Percentiles rank a stretch among this genome's conserved stretches.
phyloP scores from a whole-genome alignment of 192 early-diverging fungal species.

The Backusella parvicylindrica region DNA sequence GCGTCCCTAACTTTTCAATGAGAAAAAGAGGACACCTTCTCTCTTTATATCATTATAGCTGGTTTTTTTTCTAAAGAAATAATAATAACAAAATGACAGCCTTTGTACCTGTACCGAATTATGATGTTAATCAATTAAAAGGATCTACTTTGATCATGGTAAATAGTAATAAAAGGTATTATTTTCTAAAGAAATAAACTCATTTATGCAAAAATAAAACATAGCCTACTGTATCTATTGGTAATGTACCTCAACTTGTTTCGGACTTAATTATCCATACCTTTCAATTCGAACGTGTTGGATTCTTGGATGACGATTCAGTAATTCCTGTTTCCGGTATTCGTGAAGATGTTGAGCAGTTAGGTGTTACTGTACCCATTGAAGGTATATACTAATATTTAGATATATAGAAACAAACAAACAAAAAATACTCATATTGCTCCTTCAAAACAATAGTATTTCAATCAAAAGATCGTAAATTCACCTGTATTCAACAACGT shows the following conservation, averaged over 20 bases:
- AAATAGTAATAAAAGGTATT: too few relatives aligned
- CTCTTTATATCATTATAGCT: not conserved
- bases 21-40: not conserved
- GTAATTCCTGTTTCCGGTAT: slow-evolving; percentile 60
- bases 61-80: not conserved
- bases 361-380: slow-evolving; percentile 40
- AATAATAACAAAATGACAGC: not conserved
- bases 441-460: slow-evolving; percentile 41
- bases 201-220: not conserved
- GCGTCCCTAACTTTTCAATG: not conserved
- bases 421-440: not conserved
- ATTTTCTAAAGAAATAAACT: not conserved
- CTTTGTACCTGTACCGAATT: slow-evolving; percentile 34
- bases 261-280: slow-evolving; percentile 70
- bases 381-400: slow-evolving; percentile 31
- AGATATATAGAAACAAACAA: not conserved
- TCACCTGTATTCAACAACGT: slow-evolving; percentile 73
- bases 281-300: slow-evolving; percentile 53
- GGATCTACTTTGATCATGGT: slow-evolving; percentile 34
- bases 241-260: slow-evolving; percentile 74
- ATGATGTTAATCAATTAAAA: slow-evolving; percentile 31
- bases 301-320: slow-evolving; percentile 55
- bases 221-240: slow-evolving; percentile 69
- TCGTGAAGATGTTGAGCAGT: slow-evolving; percentile 29
- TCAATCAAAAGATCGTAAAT: slow-evolving; percentile 57